Evolutionary conservation across 2,329 filamentous ascomycete species (phyloP).

Genomic region (Nemania sp.): DNA sequence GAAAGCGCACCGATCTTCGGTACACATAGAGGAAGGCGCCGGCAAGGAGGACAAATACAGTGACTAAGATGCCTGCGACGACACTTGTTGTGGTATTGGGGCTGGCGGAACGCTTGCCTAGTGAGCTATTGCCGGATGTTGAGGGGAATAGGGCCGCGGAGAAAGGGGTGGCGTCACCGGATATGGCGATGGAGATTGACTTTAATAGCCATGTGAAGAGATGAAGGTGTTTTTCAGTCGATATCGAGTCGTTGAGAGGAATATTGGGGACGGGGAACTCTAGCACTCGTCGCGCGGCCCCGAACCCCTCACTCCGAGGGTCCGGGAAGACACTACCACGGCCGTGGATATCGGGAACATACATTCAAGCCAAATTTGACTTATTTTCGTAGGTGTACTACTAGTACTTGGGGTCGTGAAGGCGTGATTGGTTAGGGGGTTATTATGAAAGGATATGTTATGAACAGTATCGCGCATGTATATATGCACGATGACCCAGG

Average conservation of each 20-base stretch:
- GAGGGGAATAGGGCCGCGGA: slow-evolving; percentile 7
- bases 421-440: slow-evolving; percentile 23
- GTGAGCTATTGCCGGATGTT: neutral
- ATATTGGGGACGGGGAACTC: slow-evolving; percentile 15
- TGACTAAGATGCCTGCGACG: slow-evolving; percentile 39
- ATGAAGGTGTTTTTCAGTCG: neutral
- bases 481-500: neutral
- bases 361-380: slow-evolving; percentile 36
- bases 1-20: slow-evolving; percentile 32
- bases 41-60: slow-evolving; percentile 32
- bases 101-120: slow-evolving; percentile 27
- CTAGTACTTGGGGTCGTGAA: slow-evolving; percentile 10
- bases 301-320: slow-evolving; percentile 27
- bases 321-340: slow-evolving; percentile 17
- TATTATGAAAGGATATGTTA: slow-evolving; percentile 12
- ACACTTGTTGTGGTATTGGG: slow-evolving; percentile 38
- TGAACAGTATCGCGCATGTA: slow-evolving; percentile 20
- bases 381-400: slow-evolving; percentile 13
- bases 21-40: slow-evolving; percentile 37
- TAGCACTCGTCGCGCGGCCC: slow-evolving; percentile 25
- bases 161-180: slow-evolving; percentile 2
- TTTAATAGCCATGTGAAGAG: slow-evolving; percentile 24
- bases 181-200: slow-evolving; percentile 10
- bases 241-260: slow-evolving; percentile 15
- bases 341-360: slow-evolving; percentile 34